phyloP scores from a whole-genome alignment of 139 green algal species.

The Chlorella ohadii region DNA sequence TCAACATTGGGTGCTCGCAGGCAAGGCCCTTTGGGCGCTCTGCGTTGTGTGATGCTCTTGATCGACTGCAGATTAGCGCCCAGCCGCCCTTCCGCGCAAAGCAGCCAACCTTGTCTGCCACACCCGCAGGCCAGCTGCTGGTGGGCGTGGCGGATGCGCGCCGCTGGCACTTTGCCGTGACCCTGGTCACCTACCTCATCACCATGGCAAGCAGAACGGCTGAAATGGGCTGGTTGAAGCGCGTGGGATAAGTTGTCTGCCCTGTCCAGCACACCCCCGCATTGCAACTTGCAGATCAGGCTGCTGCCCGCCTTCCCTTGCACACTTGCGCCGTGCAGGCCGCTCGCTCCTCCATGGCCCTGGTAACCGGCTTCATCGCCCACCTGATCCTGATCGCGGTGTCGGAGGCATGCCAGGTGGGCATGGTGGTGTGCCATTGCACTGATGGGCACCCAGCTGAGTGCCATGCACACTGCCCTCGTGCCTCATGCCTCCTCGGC shows the following conservation, averaged over 20 bases:
- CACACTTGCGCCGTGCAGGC: not conserved
- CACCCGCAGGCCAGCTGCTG: conserved; percentile 20
- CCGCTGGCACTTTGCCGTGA: not conserved
- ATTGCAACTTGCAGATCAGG: no score
- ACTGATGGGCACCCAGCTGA: not conserved
- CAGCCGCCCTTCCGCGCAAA: no score
- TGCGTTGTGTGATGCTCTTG: no score
- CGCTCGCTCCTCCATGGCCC: not conserved
- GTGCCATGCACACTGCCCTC: not conserved
- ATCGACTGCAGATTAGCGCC: no score
- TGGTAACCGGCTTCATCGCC: not conserved
- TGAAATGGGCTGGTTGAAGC: no score
- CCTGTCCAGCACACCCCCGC: no score
- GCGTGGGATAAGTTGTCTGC: no score
- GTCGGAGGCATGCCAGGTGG: not conserved
- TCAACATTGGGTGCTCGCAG: not conserved
- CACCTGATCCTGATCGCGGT: conserved; percentile 8
- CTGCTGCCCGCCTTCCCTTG: no score
- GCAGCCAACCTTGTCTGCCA: no score
- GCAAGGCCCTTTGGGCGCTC: not conserved
- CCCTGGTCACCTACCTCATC: not conserved
- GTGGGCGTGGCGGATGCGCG: conserved; percentile 1
- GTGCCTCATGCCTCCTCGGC: not conserved
- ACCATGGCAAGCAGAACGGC: not conserved
- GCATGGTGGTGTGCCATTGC: no score